These are phyloP conservation scores for Pholiota molesta DNA, from an alignment of 768 basidiomycete species.

Conservation along the genomic window DNA sequence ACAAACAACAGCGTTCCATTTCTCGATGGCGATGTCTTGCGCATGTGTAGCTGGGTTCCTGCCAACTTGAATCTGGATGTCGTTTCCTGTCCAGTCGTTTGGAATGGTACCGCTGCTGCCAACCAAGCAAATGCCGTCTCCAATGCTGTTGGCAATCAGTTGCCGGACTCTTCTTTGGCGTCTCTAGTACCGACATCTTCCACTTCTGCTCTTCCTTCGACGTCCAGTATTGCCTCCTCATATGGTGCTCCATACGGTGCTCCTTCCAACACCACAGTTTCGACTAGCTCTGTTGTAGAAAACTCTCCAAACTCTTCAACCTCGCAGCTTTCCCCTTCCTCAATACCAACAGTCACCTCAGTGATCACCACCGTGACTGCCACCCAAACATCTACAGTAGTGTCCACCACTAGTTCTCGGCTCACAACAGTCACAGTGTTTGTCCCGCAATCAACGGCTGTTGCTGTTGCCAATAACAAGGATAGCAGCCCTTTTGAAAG, in stretches of 20 bases:
- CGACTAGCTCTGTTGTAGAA: background rate
- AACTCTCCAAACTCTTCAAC: background rate
- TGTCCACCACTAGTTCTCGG: constrained; percentile 12
- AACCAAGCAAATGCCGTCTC: constrained; percentile 10
- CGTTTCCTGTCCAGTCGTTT: constrained; percentile 54
- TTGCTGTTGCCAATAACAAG: constrained; percentile 5
- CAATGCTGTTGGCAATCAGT: background rate
- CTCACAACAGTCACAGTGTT: constrained; percentile 29
- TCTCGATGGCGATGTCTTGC: constrained; percentile 48
- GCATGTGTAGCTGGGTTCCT: constrained; percentile 60
- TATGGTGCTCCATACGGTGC: background rate
- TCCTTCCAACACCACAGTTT: background rate
- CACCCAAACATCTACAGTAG: background rate
- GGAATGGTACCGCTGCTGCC: constrained; percentile 41
- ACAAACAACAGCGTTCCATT: constrained; percentile 54
- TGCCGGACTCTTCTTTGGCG: background rate
- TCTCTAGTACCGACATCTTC: constrained; percentile 4
- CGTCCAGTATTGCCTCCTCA: background rate
- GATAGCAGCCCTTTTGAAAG: constrained; percentile 11
- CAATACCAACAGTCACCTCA: background rate
- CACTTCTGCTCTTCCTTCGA: background rate
- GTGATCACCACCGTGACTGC: constrained; percentile 14
- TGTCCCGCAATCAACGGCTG: constrained; percentile 20
- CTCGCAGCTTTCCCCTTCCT: background rate
- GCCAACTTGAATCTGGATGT: constrained; percentile 38